Base-by-base conservation (phyloP, 176 grass and related monocot genomes). In the Guadua angustifolia region DNA sequence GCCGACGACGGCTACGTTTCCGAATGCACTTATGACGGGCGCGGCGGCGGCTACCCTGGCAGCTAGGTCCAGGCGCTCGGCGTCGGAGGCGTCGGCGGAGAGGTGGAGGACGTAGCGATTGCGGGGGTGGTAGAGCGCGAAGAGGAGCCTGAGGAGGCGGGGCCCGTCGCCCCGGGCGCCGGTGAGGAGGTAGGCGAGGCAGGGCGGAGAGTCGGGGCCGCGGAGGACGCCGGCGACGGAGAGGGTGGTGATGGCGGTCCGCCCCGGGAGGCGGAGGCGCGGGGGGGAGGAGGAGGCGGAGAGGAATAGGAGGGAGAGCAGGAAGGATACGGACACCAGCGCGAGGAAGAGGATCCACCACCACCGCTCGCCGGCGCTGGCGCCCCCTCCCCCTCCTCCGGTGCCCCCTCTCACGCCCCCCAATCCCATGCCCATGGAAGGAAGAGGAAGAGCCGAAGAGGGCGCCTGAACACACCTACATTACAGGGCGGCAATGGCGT, bases 91-190 rank as follows among this genome's bases (percentile, higher is more conserved):
- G 83, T 90, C 90, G 40, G 84, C 79, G 5, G 88, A 89, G 39
- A 95, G 85, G 73, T 94, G 92, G 75, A 97, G 83, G 22, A 97
- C 68, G 72, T 97, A 95, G 51, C 84, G 91, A 75, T 97, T 97
- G 44, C 87, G 89, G 4, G 95, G 95, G 73, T 97, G 92, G 88
- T 97, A 97, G 5, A 93, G 88, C 9, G 95, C 88, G 21, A 94
- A 88, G 15, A 97, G 87, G 18, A 95, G 88, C 21, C 95, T 85
- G 13, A 94, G 81, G 42, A 97, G 78, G 43, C 95, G 84, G 9
- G 17, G 35, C 1, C 83, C 80, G 26, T 97, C 95, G 3, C 92
- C 92, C 10, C 74, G 78, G 38, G 78, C 84, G 18, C 95, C 95
- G 6, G 47, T 81, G 1, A 97, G 89, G 64, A 93, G 79, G 71